Percentiles rank a stretch among this genome's conserved stretches.
Evolutionary conservation across 176 grass and related monocot species (phyloP).

Genomic region (Raddia distichophylla): DNA sequence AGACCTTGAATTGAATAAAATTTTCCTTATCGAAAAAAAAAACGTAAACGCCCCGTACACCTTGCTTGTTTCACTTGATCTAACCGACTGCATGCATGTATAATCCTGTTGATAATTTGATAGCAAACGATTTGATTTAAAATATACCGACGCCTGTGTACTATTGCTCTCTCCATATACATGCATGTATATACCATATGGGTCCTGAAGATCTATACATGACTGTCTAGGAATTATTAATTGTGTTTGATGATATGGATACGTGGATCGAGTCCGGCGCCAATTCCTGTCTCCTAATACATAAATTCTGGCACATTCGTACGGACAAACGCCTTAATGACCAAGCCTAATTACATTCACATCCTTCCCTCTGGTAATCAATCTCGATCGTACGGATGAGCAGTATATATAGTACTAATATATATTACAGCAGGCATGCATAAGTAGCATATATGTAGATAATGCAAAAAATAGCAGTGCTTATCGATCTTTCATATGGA

Average conservation of each 20-base stretch:
- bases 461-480: background rate
- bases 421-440: background rate
- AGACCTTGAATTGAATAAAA: too few relatives aligned
- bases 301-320: background rate
- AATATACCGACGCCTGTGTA: too few relatives aligned
- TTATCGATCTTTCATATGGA: constrained; percentile 8
- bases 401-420: background rate
- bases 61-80: too few relatives aligned
- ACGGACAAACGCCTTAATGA: background rate
- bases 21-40: too few relatives aligned
- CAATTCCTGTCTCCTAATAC: background rate
- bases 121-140: too few relatives aligned
- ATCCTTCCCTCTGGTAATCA: background rate
- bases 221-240: background rate
- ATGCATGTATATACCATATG: too few relatives aligned
- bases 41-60: too few relatives aligned
- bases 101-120: too few relatives aligned
- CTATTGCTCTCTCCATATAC: too few relatives aligned
- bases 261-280: background rate
- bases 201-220: too few relatives aligned
- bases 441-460: background rate
- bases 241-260: background rate
- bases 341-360: background rate
- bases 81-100: too few relatives aligned
- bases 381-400: background rate